A percentile compares a stretch with the other conserved stretches of the same genome.
These are phyloP conservation scores for Acer yangbiense DNA, from an alignment of 345 rosid species.

Conservation along the genomic window DNA sequence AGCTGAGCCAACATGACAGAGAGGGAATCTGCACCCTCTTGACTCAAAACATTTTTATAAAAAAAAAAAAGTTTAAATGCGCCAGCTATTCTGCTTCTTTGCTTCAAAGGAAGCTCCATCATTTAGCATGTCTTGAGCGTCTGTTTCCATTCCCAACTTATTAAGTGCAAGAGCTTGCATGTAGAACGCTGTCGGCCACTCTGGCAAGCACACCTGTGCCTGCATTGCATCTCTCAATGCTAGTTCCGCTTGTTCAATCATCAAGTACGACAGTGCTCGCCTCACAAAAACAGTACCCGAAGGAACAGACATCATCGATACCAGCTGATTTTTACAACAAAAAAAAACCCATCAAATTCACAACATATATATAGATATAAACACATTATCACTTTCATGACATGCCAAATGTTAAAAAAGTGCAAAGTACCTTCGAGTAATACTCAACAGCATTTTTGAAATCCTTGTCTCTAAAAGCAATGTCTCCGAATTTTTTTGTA, in stretches of 20 bases:
- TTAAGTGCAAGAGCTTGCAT: constrained; percentile 95
- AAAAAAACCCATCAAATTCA: background rate
- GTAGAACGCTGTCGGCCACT: constrained; percentile 98
- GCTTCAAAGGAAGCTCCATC: constrained; percentile 91
- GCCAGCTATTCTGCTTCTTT: constrained; percentile 86
- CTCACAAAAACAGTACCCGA: constrained; percentile 83
- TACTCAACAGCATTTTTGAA: constrained; percentile 86
- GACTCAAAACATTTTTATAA: background rate
- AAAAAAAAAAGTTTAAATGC: constrained; percentile 22
- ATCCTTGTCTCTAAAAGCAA: constrained; percentile 92
- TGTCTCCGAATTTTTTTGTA: constrained; percentile 90
- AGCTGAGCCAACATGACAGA: background rate
- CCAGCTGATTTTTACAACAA: constrained; percentile 49
- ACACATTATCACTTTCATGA: too few relatives aligned
- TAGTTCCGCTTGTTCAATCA: constrained; percentile 84
- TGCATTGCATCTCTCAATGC: constrained; percentile 98
- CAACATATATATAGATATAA: background rate
- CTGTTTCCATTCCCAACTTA: constrained; percentile 96
- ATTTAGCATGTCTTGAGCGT: constrained; percentile 97
- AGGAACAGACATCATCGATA: constrained; percentile 78
- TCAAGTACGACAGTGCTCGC: constrained; percentile 71
- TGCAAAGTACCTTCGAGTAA: constrained; percentile 70
- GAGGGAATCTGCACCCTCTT: background rate
- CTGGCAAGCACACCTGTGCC: constrained; percentile 92
- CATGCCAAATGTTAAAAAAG: too few relatives aligned